These are phyloP conservation scores for Mycosphaerella arachidis DNA, from an alignment of 2,329 filamentous ascomycete genomes.

Conservation along the genomic window DNA sequence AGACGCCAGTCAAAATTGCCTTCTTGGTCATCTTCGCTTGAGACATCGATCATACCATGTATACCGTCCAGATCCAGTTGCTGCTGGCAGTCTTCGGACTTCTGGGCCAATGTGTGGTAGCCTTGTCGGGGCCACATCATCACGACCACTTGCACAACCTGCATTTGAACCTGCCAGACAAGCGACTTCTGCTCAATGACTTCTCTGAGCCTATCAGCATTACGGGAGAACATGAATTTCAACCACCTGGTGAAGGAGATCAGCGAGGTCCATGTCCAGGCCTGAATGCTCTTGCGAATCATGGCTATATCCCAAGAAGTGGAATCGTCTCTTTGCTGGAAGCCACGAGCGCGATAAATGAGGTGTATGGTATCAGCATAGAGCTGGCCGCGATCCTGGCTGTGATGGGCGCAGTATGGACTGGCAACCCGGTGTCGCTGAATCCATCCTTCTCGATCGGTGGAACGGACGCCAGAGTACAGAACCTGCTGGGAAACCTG, in stretches of 20 bases:
- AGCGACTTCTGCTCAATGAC: conserved; percentile 6
- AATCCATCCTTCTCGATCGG: conserved; percentile 32
- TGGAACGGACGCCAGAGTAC: conserved; percentile 22
- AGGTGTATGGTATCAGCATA: conserved; percentile 29
- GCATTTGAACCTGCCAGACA: conserved; percentile 6
- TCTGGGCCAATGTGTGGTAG: conserved; percentile 2
- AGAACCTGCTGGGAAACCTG: conserved; percentile 44
- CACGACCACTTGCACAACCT: conserved; percentile 4
- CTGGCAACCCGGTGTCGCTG: conserved; percentile 39
- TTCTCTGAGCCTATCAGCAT: conserved; percentile 6
- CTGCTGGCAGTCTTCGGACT: not conserved
- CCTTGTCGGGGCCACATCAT: conserved; percentile 3
- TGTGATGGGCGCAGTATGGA: conserved; percentile 31
- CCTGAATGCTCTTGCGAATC: conserved; percentile 18
- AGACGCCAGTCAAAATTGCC: conserved; percentile 10
- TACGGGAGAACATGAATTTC: conserved; percentile 7
- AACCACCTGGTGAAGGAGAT: conserved; percentile 10
- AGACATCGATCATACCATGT: conserved; percentile 3
- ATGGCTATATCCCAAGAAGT: conserved; percentile 18
- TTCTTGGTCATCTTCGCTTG: conserved; percentile 12
- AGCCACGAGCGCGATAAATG: conserved; percentile 12
- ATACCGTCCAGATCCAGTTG: conserved; percentile 2
- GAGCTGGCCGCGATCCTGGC: conserved; percentile 29
- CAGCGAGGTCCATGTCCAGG: conserved; percentile 17
- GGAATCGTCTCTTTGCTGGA: conserved; percentile 20